Evolutionary conservation across 73 alveolate genomes (phyloP), one percentile per base, ranked within the genome.

Genomic region (Paramecium biaurelia): DNA sequence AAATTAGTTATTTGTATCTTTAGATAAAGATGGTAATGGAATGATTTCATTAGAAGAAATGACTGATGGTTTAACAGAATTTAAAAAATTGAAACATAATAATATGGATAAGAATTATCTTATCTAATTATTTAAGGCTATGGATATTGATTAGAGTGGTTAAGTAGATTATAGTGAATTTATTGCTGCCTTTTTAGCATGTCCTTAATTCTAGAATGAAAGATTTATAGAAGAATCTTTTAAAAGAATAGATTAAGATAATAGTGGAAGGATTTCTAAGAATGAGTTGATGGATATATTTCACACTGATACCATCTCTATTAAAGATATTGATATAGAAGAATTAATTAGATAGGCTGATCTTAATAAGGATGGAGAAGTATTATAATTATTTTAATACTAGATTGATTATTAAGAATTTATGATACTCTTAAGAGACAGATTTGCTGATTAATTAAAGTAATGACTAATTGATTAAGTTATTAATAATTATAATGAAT

Each of bases 351-450:
- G 43, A 14, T 35, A 92, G 14, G 84, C 67, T 9, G 96, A 92
- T 37, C 23, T n/a, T 34, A 42, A 49, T 87, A 28, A 92, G 93
- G 26, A 93, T 37, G 96, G 96, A 18, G 94, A 82, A 34, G 85
- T 87, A 26, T 8, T 70, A 23, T 14, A 18, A 53, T 47, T 47
- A 23, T 70, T 70, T 2, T 0, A 5, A 32, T 28, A 26, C 3
- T 70, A 82, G 92, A 82, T 82, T 45, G 90, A 82, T 43, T 82
- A 32, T 47, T 12, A 30, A 82, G 92, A 82, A 43, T 82, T 82
- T 11, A 32, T 70, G 86, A 35, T 35, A 28, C 57, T 70, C 6
- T 35, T 70, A 32, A 70, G 57, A 7, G 86, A 70, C 24, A 70
- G 30, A 15, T 70, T 28, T 35, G 28, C 24, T 24, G 76, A 58